phyloP scores from a whole-genome alignment of 23 red algal genomes.

The Pyropia yezoensis region DNA sequence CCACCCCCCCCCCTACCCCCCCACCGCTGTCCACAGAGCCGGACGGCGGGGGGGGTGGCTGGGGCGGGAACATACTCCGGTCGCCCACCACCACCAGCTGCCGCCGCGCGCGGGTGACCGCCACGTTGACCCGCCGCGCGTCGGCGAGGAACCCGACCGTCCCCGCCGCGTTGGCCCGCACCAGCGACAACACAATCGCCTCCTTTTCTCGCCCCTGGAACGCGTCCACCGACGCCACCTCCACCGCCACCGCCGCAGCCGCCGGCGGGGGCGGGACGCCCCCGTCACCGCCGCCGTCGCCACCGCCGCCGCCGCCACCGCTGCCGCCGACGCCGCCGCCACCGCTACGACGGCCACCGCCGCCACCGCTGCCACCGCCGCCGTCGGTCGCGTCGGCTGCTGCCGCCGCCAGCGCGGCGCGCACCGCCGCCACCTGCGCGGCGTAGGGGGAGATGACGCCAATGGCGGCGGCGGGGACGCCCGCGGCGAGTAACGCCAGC shows the following conservation, averaged over 20 bases:
- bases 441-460: conserved; percentile 77
- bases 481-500: not conserved
- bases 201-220: conserved; percentile 42
- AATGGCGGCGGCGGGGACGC: conserved; percentile 17
- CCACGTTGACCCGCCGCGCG: conserved; percentile 23
- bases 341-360: too few species aligned
- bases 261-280: too few species aligned
- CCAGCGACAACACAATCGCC: conserved; percentile 13
- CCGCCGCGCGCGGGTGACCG: conserved; percentile 21
- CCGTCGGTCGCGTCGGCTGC: too few species aligned
- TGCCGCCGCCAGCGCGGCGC: too few species aligned
- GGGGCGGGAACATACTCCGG: not conserved
- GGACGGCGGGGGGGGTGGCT: too few species aligned
- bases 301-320: too few species aligned
- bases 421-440: conserved; percentile 33
- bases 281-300: too few species aligned
- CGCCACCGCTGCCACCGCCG: not conserved
- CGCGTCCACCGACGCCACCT: conserved; percentile 13
- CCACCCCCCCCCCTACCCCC: too few species aligned
- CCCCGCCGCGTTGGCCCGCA: conserved; percentile 10
- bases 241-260: not conserved
- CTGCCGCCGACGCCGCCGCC: too few species aligned
- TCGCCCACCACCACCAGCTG: conserved; percentile 9
- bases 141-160: conserved; percentile 19
- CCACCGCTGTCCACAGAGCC: too few species aligned